A percentile compares a stretch with the other conserved stretches of the same genome.
Evolutionary conservation across 805 yeast genomes (phyloP).

Genomic region (Hagleromyces aurorensis): DNA sequence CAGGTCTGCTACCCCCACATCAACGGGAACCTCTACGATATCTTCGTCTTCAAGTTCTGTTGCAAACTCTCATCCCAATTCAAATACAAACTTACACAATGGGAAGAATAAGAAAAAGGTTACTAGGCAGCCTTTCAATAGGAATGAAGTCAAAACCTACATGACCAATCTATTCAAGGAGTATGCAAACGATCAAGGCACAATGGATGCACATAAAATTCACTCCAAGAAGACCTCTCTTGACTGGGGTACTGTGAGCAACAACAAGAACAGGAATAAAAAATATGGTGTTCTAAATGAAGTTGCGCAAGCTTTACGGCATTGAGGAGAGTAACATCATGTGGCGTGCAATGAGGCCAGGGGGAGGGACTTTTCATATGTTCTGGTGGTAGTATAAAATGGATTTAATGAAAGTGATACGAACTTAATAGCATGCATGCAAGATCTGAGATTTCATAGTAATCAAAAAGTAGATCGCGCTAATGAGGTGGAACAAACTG

Average conservation of each 20-base stretch:
- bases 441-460: too few relatives aligned
- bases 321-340: too few relatives aligned
- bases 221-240: constrained; percentile 8
- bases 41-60: not conserved
- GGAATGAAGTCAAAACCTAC: constrained; percentile 20
- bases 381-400: too few relatives aligned
- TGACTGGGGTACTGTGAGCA: constrained; percentile 28
- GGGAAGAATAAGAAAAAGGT: constrained; percentile 6
- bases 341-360: too few relatives aligned
- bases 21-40: not conserved
- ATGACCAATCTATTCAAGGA: constrained; percentile 14
- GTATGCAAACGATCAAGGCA: constrained; percentile 6
- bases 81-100: constrained; percentile 1
- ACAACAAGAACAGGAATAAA: constrained; percentile 19
- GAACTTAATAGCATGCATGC: too few relatives aligned
- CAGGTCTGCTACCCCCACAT: constrained; percentile 4
- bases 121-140: constrained; percentile 18
- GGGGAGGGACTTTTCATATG: too few relatives aligned
- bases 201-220: constrained; percentile 5
- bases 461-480: too few relatives aligned
- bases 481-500: too few relatives aligned
- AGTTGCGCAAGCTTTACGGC: constrained; percentile 20
- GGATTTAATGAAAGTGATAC: too few relatives aligned
- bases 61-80: not conserved
- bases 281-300: constrained; percentile 25